Base-by-base conservation (phyloP, 2,329 filamentous ascomycete species). In the Grosmannia huntii region DNA sequence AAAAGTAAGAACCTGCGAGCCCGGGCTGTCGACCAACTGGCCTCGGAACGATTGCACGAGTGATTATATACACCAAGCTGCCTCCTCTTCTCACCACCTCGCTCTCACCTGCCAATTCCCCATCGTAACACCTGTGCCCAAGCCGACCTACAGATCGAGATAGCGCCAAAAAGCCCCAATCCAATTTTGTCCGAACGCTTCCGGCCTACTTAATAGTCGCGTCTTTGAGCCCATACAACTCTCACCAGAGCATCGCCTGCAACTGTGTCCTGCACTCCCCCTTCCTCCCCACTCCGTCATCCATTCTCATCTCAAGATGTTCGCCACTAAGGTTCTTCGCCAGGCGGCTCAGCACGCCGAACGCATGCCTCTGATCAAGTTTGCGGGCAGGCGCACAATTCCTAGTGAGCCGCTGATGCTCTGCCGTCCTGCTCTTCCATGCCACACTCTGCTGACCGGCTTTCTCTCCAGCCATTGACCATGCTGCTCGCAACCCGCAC, bases 401-500 rank as follows among this genome's bases (percentile, higher is more conserved):
- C 82, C 82, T 65, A 69, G 81, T 85, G 74, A 60, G 79, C 58
- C 57, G 19, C 21, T 56, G 4, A n/a, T 25, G 14, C 25, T 36
- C 19, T 50, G 19, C 28, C 23, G 25, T 25, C 28, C 14, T 9
- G 12, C 54, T 28, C 1, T 3, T 27, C n/a, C 50, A 3, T 19
- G 19, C 3, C 11, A 25, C 21, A 12, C 36, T 25, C 44, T 44
- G 19, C 55, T 60, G 23, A 36, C 38, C 19, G 5, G 41, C 41
- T 44, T 7, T 12, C 33, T 23, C 10, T 38, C 31, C n/a, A 56
- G 55, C 76, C 60, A 68, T 90, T 68, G 87, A 90, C 76, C 86
- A 90, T 77, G 77, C 21, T 38, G 55, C 83, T 52, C 86, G 86
- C 62, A 79, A 83, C 64, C 80, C 82, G 65, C 87, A 90, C 76